phyloP scores from a whole-genome alignment of 371 early-diverging fungal genomes.

The Mucor indicus region DNA sequence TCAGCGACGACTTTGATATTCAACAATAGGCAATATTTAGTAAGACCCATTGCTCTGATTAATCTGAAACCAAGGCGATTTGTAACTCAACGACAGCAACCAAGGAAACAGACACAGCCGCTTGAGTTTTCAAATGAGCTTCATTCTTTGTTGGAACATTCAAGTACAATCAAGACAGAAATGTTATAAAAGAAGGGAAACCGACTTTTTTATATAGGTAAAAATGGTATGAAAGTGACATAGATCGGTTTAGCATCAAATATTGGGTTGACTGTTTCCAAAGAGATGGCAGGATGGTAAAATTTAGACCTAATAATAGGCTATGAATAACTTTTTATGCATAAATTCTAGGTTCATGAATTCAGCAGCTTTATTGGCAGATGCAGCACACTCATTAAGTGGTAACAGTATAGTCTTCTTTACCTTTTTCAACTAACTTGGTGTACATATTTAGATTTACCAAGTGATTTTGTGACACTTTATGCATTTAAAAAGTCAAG shows the following conservation, averaged over 20 bases:
- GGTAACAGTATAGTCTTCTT: constrained; percentile 41
- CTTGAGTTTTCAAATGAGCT: constrained; percentile 3
- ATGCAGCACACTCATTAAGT: constrained; percentile 63
- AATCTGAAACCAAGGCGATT: constrained; percentile 1
- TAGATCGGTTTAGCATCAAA: constrained; percentile 60
- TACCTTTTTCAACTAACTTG: too few relatives aligned
- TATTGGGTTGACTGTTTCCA: constrained; percentile 54
- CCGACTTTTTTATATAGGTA: too few relatives aligned
- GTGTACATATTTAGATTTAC: constrained; percentile 58
- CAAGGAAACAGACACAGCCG: too few relatives aligned
- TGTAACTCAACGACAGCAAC: not conserved
- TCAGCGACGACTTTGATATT: too few relatives aligned
- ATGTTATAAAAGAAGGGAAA: too few relatives aligned
- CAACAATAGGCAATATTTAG: too few relatives aligned
- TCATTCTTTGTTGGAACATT: constrained; percentile 10
- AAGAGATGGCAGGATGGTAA: constrained; percentile 64
- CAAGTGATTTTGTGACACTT: constrained; percentile 64
- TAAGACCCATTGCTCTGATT: not conserved
- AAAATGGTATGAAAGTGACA: constrained; percentile 58
- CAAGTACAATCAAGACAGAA: constrained; percentile 4
- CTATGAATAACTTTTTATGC: too few relatives aligned
- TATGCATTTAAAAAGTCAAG: constrained; percentile 66
- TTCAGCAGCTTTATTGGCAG: constrained; percentile 64
- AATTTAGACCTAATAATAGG: too few relatives aligned
- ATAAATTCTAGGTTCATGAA: constrained; percentile 60